Percentiles rank a stretch among this genome's conserved stretches.
phyloP scores from a whole-genome alignment of 257 asterid genomes.

The Nicotiana benthamiana region DNA sequence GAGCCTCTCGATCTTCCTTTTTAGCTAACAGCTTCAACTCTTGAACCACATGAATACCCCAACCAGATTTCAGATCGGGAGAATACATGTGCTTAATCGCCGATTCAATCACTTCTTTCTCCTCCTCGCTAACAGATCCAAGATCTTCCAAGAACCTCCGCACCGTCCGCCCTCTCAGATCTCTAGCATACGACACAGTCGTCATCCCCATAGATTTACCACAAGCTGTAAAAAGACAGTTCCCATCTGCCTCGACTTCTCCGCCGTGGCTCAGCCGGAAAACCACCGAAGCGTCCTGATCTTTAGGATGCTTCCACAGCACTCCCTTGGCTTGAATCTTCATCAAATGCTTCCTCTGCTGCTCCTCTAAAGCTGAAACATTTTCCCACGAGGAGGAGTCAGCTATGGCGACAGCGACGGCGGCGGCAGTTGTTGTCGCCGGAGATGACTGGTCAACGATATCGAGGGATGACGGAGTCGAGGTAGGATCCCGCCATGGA shows the following conservation, averaged over 20 bases:
- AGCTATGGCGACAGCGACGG: constrained; percentile 15
- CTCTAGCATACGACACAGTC: constrained; percentile 38
- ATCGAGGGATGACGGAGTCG: constrained; percentile 36
- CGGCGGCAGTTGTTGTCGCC: background rate
- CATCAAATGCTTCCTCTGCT: constrained; percentile 55
- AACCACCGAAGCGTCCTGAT: constrained; percentile 33
- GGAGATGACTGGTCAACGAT: constrained; percentile 32
- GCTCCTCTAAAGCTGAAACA: constrained; percentile 74
- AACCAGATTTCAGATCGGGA: constrained; percentile 87
- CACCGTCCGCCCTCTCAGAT: constrained; percentile 62
- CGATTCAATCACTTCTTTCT: constrained; percentile 40
- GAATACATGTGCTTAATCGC: constrained; percentile 74
- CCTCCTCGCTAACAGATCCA: constrained; percentile 50
- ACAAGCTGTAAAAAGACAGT: constrained; percentile 82
- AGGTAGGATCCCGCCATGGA: constrained; percentile 81
- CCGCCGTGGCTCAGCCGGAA: constrained; percentile 82
- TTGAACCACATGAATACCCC: constrained; percentile 97
- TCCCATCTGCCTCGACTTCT: constrained; percentile 84
- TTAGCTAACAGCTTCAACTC: constrained; percentile 71
- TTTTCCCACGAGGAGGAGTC: constrained; percentile 45
- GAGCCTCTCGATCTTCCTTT: constrained; percentile 52
- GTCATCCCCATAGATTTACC: constrained; percentile 43
- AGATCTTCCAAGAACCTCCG: constrained; percentile 68
- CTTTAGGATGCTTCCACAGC: constrained; percentile 78
- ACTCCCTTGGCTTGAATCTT: constrained; percentile 67